Percentiles rank a stretch among this genome's conserved stretches.
These are phyloP conservation scores for Lactarius sanguifluus DNA, from an alignment of 768 basidiomycete genomes.

Conservation along the genomic window DNA sequence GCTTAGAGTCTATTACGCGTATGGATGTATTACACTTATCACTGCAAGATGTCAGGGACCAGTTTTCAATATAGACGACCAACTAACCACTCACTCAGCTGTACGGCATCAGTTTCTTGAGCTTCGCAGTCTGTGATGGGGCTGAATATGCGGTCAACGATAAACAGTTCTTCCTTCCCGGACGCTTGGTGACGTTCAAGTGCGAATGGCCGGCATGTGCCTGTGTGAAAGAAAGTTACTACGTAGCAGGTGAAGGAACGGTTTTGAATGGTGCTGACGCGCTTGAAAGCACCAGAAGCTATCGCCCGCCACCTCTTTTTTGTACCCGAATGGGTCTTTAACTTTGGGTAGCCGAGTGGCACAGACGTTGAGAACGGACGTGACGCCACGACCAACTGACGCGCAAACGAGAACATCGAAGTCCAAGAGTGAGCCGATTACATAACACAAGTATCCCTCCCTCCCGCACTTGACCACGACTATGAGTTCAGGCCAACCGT, in stretches of 20 bases:
- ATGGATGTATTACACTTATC: neutral
- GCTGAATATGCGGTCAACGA: constrained; percentile 66
- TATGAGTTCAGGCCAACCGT: constrained; percentile 30
- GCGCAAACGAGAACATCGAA: constrained; percentile 35
- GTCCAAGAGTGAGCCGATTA: constrained; percentile 1
- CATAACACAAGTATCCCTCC: neutral
- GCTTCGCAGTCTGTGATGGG: constrained; percentile 58
- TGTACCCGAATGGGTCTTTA: constrained; percentile 77
- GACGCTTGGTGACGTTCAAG: constrained; percentile 66
- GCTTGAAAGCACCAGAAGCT: constrained; percentile 67
- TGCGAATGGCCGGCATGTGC: constrained; percentile 71
- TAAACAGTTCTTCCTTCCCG: constrained; percentile 64
- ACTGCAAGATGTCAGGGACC: neutral
- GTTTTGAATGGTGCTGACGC: constrained; percentile 46
- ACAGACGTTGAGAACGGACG: constrained; percentile 60
- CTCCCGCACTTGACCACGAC: constrained; percentile 2
- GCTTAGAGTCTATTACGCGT: neutral
- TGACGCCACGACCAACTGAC: constrained; percentile 27
- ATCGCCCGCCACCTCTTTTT: constrained; percentile 80
- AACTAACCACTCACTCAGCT: constrained; percentile 40
- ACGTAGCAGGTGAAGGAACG: neutral
- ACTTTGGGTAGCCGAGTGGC: constrained; percentile 61
- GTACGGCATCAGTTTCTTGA: constrained; percentile 75
- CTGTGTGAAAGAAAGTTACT: constrained; percentile 38
- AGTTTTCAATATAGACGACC: neutral